A percentile compares a stretch with the other conserved stretches of the same genome.
Conservation (phyloP, 768 basidiomycete genomes). For the Russula griseocarnosa region DNA sequence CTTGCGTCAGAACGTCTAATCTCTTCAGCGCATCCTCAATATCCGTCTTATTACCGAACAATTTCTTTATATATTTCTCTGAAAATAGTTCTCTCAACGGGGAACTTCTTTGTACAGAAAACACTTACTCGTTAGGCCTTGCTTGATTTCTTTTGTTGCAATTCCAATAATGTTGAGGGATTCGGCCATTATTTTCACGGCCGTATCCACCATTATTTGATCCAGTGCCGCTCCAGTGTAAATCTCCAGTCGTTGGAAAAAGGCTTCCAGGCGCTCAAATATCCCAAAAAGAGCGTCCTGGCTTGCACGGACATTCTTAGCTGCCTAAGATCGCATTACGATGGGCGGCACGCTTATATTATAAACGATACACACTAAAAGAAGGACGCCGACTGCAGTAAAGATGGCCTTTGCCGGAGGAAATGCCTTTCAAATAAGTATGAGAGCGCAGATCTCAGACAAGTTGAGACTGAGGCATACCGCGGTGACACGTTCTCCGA, state of each 20-base stretch:
- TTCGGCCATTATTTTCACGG: background rate
- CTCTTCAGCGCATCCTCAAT: background rate
- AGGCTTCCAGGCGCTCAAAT: background rate
- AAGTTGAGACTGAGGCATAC: background rate
- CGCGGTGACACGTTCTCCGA: background rate
- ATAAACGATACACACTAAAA: background rate
- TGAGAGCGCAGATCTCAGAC: background rate
- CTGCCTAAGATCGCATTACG: background rate
- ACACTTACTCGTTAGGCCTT: background rate
- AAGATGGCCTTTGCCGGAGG: background rate
- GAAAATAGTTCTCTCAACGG: background rate
- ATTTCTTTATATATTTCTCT: constrained; percentile 1
- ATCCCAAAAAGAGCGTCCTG: background rate
- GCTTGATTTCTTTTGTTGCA: constrained; percentile 1
- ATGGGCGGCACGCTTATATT: background rate
- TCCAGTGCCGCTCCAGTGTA: background rate
- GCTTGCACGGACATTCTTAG: background rate
- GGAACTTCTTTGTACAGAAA: no score
- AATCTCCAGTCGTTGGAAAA: background rate
- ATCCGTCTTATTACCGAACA: background rate
- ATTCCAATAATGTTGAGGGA: background rate
- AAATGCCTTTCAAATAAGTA: background rate
- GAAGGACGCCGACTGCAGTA: background rate
- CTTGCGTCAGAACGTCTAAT: constrained; percentile 1
- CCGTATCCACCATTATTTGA: background rate